A percentile compares a stretch with the other conserved stretches of the same genome.
phyloP scores from a whole-genome alignment of 2,329 filamentous ascomycete species.

The Parastagonospora nodorum region DNA sequence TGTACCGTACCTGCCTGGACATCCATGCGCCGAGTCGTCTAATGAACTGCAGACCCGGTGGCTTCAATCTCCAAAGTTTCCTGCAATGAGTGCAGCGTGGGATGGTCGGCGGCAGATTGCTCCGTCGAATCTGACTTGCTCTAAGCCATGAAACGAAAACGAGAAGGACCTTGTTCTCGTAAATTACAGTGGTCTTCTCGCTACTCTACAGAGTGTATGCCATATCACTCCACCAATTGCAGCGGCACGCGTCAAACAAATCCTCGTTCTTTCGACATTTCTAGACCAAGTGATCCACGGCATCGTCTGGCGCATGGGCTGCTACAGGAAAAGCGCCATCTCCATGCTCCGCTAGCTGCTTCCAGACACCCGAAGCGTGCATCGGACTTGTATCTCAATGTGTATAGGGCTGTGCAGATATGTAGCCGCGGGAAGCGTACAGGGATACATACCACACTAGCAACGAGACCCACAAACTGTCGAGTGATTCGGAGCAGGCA shows the following conservation, averaged over 20 bases:
- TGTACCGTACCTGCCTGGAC: constrained; percentile 7
- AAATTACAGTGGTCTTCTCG: too few relatives aligned
- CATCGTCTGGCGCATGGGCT: too few relatives aligned
- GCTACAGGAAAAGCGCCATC: too few relatives aligned
- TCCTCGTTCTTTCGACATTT: too few relatives aligned
- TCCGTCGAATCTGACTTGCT: too few relatives aligned
- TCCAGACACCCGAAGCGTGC: constrained; percentile 12
- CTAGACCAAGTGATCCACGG: too few relatives aligned
- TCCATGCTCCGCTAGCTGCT: background rate
- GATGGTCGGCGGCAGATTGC: background rate
- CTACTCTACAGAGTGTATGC: too few relatives aligned
- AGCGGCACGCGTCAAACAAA: too few relatives aligned
- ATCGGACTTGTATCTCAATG: constrained; percentile 11
- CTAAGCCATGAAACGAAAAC: too few relatives aligned
- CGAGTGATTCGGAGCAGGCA: constrained; percentile 4
- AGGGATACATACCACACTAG: background rate
- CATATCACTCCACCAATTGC: too few relatives aligned
- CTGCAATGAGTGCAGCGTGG: constrained; percentile 2
- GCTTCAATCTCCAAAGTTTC: constrained; percentile 1
- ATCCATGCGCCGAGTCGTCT: constrained; percentile 1
- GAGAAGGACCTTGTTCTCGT: too few relatives aligned
- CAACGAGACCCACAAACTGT: background rate
- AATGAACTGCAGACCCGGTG: constrained; percentile 7
- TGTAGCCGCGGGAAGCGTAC: constrained; percentile 17
- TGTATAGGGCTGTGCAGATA: constrained; percentile 17